These are phyloP conservation scores for Pichiaceae sp. DNA, from an alignment of 1,139 yeast genomes.

Conservation along the genomic window DNA sequence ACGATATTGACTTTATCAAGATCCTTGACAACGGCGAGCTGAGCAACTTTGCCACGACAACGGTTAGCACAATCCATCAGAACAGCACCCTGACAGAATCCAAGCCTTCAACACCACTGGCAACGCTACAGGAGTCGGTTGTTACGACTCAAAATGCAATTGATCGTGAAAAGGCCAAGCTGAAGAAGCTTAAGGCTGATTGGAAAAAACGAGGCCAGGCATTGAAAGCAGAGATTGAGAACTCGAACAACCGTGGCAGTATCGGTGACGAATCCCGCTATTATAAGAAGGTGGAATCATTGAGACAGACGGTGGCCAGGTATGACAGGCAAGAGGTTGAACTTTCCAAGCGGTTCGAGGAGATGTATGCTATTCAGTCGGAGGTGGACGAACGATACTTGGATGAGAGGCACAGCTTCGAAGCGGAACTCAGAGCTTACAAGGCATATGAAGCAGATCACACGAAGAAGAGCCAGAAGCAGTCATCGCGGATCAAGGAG, in stretches of 20 bases:
- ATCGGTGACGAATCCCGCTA: conserved; percentile 38
- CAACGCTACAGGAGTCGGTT: conserved; percentile 56
- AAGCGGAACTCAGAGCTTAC: conserved; percentile 27
- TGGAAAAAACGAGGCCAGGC: conserved; percentile 47
- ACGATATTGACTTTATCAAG: conserved; percentile 52
- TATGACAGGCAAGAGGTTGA: conserved; percentile 30
- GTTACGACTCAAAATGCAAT: conserved; percentile 51
- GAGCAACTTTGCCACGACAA: conserved; percentile 32
- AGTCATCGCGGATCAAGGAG: conserved; percentile 18
- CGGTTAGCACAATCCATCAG: conserved; percentile 35
- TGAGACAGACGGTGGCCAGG: conserved; percentile 33
- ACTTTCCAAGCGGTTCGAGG: conserved; percentile 29
- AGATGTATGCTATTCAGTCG: conserved; percentile 25
- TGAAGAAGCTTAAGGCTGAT: conserved; percentile 56
- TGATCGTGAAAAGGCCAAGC: conserved; percentile 37
- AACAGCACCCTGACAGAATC: conserved; percentile 30
- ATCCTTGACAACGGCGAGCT: conserved; percentile 29
- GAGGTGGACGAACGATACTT: conserved; percentile 31
- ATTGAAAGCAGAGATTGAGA: conserved; percentile 50
- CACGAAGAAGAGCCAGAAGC: conserved; percentile 14
- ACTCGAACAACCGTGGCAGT: conserved; percentile 39
- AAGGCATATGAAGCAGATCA: conserved; percentile 27
- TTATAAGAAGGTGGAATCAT: conserved; percentile 33
- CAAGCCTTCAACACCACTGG: conserved; percentile 38
- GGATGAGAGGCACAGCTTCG: conserved; percentile 32